Evolutionary conservation across 805 yeast genomes (phyloP), one percentile per base, ranked within the genome.

Genomic region (Debaryomyces maramus): DNA sequence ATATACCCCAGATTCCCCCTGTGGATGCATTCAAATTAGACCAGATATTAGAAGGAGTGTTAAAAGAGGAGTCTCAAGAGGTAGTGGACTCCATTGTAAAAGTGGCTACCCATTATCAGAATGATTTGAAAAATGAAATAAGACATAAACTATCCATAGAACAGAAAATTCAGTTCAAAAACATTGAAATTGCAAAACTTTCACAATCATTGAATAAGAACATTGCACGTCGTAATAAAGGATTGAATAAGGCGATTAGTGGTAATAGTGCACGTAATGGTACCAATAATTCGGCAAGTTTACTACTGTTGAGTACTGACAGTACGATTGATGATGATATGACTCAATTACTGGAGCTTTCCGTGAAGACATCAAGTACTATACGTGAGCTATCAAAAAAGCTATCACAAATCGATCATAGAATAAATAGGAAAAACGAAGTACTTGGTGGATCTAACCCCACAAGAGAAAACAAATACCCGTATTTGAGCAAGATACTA

Each of bases 121-220:
- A 51, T 19, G 75, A 70, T 40, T 53, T 70, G 37, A 51, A 61
- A 41, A 46, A 44, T 24, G 72, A 67, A 35, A 59, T 69, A 30
- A 55, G 64, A 39, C 45, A 45, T 19, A 61, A 63, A 31, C 46
- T 70, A 32, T 49, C 64, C 7, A 50, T 61, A 10, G 75, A 70
- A 46, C 73, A 69, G 50, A 57, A 56, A 41, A 58, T 70, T 30
- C 75, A 70, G 48, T 58, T 56, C 43, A 65, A 65, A 40, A 70
- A 70, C 47, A 62, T 68, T 18, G 56, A 54, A 27, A 56, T 68
- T 10, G 62, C 65, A 14, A 66, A 66, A 43, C 45, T 54, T 30
- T 53, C 61, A 13, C 52, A 43, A 37, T 45, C 40, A 23, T 45
- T 57, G 29, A 54, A 50, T 26, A 51, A 47, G 35, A 43, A 26